Evolutionary conservation across 352 stramenopile genomes (phyloP), one percentile per base, ranked within the genome.

Genomic region (Discostella stelligera): DNA sequence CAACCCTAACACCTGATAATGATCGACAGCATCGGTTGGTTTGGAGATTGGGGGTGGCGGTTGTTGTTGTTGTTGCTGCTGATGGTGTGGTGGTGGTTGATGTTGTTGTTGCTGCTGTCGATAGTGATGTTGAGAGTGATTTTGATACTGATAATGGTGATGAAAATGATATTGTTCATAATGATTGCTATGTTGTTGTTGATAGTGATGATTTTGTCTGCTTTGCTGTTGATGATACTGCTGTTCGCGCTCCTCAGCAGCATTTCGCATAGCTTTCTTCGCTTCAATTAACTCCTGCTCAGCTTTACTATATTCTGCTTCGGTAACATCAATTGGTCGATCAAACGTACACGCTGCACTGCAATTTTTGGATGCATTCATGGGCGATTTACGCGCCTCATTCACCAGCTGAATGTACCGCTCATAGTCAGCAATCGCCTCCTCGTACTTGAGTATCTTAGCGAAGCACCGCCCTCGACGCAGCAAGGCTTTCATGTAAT

Each of bases 401-500:
- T 88, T 61, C 0, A 84, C 80, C 11, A 89, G 58, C 13, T 87
- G 66, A n/a, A 91, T 74, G 56, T 79, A 94, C 21, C 62, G 49
- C 25, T 91, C 76, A 60, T 88, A 94, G 41, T 94, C 89, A 0
- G 66, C 53, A n/a, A 82, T 74, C 6, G 84, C 61, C 81, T 90
- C 80, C 44, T 89, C 54, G 18, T 82, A 85, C 48, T 80, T 76
- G 6, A 85, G 46, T 27, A 89, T 70, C 44, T 80, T 60, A 10
- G 58, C 81, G 55, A 88, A 88, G 49, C 86, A 91, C 56, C 89
- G 62, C 27, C 78, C 85, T 52, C 86, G 68, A 21, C 89, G 55
- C 10, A 94, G 71, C 71, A 91, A 86, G 0, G 89, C 89, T 61
- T 92, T 94, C 76, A 91, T 90, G 71, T 94, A 94, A 23, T 79